Evolutionary conservation across 495 filamentous ascomycete genomes (phyloP).

Genomic region (Chaetomium tenue): DNA sequence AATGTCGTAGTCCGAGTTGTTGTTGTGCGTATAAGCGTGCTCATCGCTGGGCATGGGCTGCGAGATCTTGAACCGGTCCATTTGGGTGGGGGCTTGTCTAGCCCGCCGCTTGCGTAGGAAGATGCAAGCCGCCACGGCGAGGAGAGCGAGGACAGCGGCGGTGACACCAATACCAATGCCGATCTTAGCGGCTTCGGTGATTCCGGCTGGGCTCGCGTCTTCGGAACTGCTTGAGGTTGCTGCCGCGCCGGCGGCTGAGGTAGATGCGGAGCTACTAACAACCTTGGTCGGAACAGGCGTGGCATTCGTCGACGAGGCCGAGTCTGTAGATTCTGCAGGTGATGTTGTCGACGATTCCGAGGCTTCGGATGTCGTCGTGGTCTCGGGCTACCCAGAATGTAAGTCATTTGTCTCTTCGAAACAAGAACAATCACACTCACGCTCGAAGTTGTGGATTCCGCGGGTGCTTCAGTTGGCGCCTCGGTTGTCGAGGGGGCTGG

Average conservation of each 20-base stretch:
- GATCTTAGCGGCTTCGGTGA: slow-evolving; percentile 41
- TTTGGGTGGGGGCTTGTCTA: slow-evolving; percentile 2
- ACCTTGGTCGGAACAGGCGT: slow-evolving; percentile 10
- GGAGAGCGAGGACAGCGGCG: slow-evolving; percentile 35
- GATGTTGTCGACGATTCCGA: background rate
- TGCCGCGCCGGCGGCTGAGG: slow-evolving; percentile 7
- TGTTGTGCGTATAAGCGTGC: slow-evolving; percentile 37
- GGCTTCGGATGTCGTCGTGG: background rate
- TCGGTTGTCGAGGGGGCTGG: slow-evolving; percentile 21
- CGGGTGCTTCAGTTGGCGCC: background rate
- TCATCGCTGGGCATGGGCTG: slow-evolving; percentile 42
- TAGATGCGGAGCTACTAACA: slow-evolving; percentile 16
- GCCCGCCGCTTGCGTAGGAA: slow-evolving; percentile 36
- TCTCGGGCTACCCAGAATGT: background rate
- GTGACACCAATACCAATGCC: slow-evolving; percentile 46
- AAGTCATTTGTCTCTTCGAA: background rate
- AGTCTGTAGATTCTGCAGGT: background rate
- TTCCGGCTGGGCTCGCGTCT: slow-evolving; percentile 21
- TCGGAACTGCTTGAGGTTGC: slow-evolving; percentile 25
- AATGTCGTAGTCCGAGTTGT: slow-evolving; percentile 31
- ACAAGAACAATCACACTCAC: background rate
- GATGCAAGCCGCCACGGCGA: slow-evolving; percentile 32
- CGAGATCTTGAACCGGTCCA: slow-evolving; percentile 42
- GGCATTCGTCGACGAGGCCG: background rate
- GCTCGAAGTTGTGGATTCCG: background rate